Base-by-base conservation (phyloP, 2,329 filamentous ascomycete species). In the Mollisia scopiformis region DNA sequence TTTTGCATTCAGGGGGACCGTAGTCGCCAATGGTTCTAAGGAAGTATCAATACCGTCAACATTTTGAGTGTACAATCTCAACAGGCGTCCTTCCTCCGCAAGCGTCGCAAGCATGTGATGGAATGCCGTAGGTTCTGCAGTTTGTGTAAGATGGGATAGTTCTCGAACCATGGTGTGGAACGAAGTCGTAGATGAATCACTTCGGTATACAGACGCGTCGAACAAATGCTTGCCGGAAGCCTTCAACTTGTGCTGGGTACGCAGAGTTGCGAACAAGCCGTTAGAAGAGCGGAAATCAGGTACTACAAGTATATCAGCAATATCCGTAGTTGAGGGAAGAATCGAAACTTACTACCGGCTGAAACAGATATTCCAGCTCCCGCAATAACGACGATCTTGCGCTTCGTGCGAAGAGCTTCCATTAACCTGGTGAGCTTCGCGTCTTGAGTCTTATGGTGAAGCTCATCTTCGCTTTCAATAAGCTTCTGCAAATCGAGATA, bases 91-190 rank as follows among this genome's bases (percentile, higher is more conserved):
- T 76, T 98, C 93, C 60, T 91, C 85, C 3, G 94, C 92, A 23
- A 99, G 82, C 3, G 93, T 94, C 51, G 95, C 95, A 46, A 99
- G 84, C 76, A 99, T 84, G 73, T 97, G 91, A 79, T 99, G 95
- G 73, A 99, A 99, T 2, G 87, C 82, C 1, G 95, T 97, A 13
- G 95, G 93, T 66, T 88, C 78, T 57, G 94, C 93, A 54, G 83
- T 83, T 68, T 88, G 87, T 23, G 92, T 92, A 78, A 93, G 84
- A 59, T 89, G 83, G 47, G 92, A 92, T 70, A 99, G 84, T 71
- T 91, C 89, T 72, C 93, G 90, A 68, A 99, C 92, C 94, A 99
- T 98, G 73, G 90, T 88, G 76, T 99, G 95, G 75, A 99, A 99
- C 11, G 90, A 92, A 25, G 90, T 88, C 0, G 94, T 98, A 13